Base-by-base conservation (phyloP, 805 yeast species). In the Scheffersomyces amazonensis region DNA sequence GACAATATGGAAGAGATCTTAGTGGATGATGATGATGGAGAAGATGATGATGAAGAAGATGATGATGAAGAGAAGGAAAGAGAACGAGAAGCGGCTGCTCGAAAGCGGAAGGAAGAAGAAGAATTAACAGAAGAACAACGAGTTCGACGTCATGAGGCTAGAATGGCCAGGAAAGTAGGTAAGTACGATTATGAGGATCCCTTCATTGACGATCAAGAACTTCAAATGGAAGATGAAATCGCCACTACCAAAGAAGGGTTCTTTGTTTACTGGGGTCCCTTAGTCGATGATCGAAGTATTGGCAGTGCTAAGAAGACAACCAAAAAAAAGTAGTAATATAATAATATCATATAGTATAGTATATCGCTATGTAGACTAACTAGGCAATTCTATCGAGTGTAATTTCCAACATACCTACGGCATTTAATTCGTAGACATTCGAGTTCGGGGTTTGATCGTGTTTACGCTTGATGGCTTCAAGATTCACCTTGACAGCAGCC, bases 231-330 rank as follows among this genome's bases (percentile, higher is more conserved):
- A 62, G 96, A 90, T 58, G 95, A 86, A 52, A 81, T 95, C 7
- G 90, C 91, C 2, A 81, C 91, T 1, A 89, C 96, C 0, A 85
- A 85, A 47, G 98, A 93, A 54, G 99, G 98, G 1, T 93, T 90
- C 57, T 93, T 91, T 49, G 96, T 93, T 0, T 93, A 81, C 60
- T 87, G 89, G 69, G 99, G 99, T 0, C 95, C 96, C 2, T 66
- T 91, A 42, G 80, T 83, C 20, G 90, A 83, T 36, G 74, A 69
- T 33, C 49, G 71, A 37, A 52, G 41, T 7, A 39, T 34, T 16
- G 36, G 41, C 8, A 33, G 46, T 21, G 29, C 49, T 19, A 60
- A 61, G 33, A 64, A 62, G 31, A n/a, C n/a, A n/a, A n/a, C n/a
- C n/a, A n/a, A n/a, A n/a, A n/a, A n/a, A n/a, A n/a, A n/a, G n/a